A percentile compares a stretch with the other conserved stretches of the same genome.
These are phyloP conservation scores for Penicillium ochrochloron DNA, from an alignment of 495 filamentous ascomycete species.

Conservation along the genomic window DNA sequence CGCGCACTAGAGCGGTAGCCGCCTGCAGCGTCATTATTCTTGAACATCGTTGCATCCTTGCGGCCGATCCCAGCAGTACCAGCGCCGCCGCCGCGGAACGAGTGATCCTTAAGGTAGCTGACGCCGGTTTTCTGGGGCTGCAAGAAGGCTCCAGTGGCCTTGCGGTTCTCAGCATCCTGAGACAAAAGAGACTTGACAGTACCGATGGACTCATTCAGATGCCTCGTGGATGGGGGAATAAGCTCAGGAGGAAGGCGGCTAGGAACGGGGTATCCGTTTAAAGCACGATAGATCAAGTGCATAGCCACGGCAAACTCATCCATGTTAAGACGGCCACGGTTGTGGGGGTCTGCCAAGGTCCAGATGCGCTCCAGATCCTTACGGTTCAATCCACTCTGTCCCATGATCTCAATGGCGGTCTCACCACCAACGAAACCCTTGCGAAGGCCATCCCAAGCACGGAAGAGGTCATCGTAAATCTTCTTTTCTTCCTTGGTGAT, in stretches of 20 bases:
- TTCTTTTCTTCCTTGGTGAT: conserved; percentile 99
- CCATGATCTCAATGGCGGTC: conserved; percentile 95
- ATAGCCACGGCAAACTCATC: conserved; percentile 99
- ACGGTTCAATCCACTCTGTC: conserved; percentile 91
- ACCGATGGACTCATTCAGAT: conserved; percentile 88
- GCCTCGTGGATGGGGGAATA: conserved; percentile 93
- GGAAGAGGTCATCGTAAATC: conserved; percentile 93
- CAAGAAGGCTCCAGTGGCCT: conserved; percentile 80
- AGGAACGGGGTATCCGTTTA: conserved; percentile 96
- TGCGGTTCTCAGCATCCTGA: conserved; percentile 84
- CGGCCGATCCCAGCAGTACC: conserved; percentile 52
- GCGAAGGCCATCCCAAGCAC: conserved; percentile 92
- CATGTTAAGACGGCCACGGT: conserved; percentile 91
- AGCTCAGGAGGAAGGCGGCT: conserved; percentile 90
- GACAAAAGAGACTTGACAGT: conserved; percentile 91
- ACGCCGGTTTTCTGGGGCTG: conserved; percentile 97
- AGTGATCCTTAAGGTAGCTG: conserved; percentile 94
- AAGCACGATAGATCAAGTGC: conserved; percentile 97
- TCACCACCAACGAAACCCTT: conserved; percentile 94
- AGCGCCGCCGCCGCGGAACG: conserved; percentile 69
- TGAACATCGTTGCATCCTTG: conserved; percentile 96
- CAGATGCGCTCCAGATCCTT: conserved; percentile 89
- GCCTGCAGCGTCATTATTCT: conserved; percentile 85
- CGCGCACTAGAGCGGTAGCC: conserved; percentile 95
- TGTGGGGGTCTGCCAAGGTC: conserved; percentile 92